A percentile compares a stretch with the other conserved stretches of the same genome.
These are phyloP conservation scores for Monsonia emarginata DNA, from an alignment of 441 rosid species.

Conservation along the genomic window DNA sequence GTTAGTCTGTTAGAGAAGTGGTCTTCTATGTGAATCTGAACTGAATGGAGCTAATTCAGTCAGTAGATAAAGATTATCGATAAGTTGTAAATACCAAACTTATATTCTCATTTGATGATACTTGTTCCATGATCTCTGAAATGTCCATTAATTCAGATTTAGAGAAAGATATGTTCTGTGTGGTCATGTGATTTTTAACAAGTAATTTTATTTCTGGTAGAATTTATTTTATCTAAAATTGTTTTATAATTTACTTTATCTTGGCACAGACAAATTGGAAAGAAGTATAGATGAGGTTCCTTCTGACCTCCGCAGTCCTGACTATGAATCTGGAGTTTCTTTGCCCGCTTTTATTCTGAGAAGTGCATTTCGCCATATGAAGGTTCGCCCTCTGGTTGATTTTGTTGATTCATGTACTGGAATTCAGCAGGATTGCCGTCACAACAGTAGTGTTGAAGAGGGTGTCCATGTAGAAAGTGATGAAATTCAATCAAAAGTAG, in stretches of 20 bases:
- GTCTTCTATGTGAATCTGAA: background rate
- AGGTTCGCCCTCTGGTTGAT: constrained; percentile 24
- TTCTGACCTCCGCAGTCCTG: constrained; percentile 21
- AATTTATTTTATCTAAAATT: constrained; percentile 7
- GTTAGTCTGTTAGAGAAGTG: background rate
- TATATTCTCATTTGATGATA: background rate
- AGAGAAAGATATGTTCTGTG: constrained; percentile 1
- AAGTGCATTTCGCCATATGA: constrained; percentile 53
- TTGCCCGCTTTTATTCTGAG: constrained; percentile 38
- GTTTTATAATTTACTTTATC: constrained; percentile 19
- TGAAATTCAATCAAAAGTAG: constrained; percentile 22
- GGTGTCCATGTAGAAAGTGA: constrained; percentile 24
- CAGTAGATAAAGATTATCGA: background rate
- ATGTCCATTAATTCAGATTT: background rate
- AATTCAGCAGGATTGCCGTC: constrained; percentile 23
- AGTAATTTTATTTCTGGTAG: constrained; percentile 6
- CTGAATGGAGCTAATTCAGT: background rate
- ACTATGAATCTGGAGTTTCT: constrained; percentile 23
- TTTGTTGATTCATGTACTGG: constrained; percentile 21
- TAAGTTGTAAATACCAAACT: background rate
- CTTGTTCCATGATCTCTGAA: background rate
- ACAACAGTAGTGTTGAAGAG: constrained; percentile 15
- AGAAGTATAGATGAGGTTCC: constrained; percentile 30
- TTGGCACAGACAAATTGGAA: constrained; percentile 34
- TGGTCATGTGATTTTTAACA: background rate